These are phyloP conservation scores for Tylopilus sp. DNA, from an alignment of 768 basidiomycete species.

Conservation along the genomic window DNA sequence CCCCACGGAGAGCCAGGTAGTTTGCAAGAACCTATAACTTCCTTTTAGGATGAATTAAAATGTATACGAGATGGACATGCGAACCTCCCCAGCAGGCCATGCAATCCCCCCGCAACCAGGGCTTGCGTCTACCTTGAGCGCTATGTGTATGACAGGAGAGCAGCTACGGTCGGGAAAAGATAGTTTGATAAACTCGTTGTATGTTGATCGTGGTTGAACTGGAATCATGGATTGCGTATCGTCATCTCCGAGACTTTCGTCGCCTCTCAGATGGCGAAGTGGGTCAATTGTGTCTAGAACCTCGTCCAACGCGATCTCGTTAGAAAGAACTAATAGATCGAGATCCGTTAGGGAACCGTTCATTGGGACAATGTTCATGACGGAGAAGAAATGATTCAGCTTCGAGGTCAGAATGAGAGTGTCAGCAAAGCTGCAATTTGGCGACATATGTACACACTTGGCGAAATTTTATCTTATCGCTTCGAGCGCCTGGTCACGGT, in stretches of 20 bases:
- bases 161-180: slow-evolving; percentile 27
- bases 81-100: slow-evolving; percentile 90
- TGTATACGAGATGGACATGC: slow-evolving; percentile 13
- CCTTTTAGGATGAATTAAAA: neutral
- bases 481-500: too few relatives aligned
- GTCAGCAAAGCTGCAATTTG: too few relatives aligned
- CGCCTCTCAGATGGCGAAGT: slow-evolving; percentile 55
- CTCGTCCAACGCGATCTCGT: slow-evolving; percentile 50
- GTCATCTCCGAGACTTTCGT: slow-evolving; percentile 28
- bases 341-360: neutral
- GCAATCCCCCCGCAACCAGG: slow-evolving; percentile 91
- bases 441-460: too few relatives aligned
- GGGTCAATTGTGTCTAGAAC: slow-evolving; percentile 54
- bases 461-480: too few relatives aligned
- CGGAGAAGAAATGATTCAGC: neutral
- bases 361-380: slow-evolving; percentile 6
- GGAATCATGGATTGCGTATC: slow-evolving; percentile 43
- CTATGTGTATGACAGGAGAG: slow-evolving; percentile 25
- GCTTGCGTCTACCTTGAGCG: slow-evolving; percentile 68
- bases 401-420: neutral
- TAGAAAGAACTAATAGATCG: slow-evolving; percentile 10
- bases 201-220: slow-evolving; percentile 48
- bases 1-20: slow-evolving; percentile 63
- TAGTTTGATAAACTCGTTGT: slow-evolving; percentile 46
- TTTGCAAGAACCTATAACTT: slow-evolving; percentile 64